phyloP scores from a whole-genome alignment of 1,284 basidiomycete species.

The Sanguinoderma infundibulare region DNA sequence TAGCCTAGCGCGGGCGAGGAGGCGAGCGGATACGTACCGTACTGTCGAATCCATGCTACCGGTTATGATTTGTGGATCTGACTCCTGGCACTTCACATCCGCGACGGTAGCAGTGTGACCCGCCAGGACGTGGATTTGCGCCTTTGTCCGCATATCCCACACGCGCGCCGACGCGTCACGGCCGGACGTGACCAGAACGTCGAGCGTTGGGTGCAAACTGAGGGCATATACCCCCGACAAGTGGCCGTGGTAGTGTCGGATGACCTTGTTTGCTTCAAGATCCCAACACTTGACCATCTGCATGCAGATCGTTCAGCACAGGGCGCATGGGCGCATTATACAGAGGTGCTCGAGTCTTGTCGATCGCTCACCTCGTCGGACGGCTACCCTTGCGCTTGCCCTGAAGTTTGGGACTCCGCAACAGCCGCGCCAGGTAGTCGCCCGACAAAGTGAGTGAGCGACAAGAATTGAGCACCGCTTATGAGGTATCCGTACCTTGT shows the following conservation, averaged over 20 bases:
- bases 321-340: background rate
- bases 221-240: conserved; percentile 94
- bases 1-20: background rate
- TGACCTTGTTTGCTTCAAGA: conserved; percentile 98
- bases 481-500: conserved; percentile 70
- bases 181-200: conserved; percentile 93
- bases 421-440: too few relatives aligned
- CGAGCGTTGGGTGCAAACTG: conserved; percentile 92
- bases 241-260: conserved; percentile 97
- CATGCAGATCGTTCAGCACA: background rate
- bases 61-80: conserved; percentile 97
- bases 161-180: conserved; percentile 96
- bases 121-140: conserved; percentile 91
- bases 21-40: conserved; percentile 52
- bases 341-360: too few relatives aligned
- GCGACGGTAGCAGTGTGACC: conserved; percentile 96
- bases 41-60: conserved; percentile 98
- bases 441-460: too few relatives aligned
- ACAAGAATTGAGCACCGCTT: background rate
- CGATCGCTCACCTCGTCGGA: too few relatives aligned
- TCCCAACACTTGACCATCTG: conserved; percentile 99
- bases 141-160: conserved; percentile 99
- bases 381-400: too few relatives aligned
- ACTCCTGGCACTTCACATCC: conserved; percentile 93
- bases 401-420: too few relatives aligned